These are phyloP conservation scores for Fusarium brachygibbosum DNA, from an alignment of 2,329 filamentous ascomycete species.

Conservation along the genomic window DNA sequence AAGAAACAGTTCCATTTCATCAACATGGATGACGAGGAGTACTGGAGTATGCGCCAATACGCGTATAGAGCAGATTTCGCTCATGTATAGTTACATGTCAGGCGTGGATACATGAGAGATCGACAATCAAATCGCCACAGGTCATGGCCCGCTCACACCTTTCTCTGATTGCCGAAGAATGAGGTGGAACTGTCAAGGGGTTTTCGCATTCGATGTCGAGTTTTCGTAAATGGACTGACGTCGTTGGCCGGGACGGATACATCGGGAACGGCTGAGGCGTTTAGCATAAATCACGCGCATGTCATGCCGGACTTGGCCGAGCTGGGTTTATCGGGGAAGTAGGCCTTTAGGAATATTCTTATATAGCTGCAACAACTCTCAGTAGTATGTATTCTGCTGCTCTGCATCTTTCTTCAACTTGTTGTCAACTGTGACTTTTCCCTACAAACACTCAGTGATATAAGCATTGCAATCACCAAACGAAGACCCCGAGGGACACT, in stretches of 20 bases:
- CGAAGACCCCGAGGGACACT: neutral
- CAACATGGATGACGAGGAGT: neutral
- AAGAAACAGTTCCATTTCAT: neutral
- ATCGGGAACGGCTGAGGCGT: constrained; percentile 14
- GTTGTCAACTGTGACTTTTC: neutral
- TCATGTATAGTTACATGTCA: neutral
- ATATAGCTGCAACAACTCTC: neutral
- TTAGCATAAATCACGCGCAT: constrained; percentile 24
- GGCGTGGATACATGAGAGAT: constrained; percentile 3
- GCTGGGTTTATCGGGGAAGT: neutral
- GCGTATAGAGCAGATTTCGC: neutral
- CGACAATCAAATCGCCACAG: constrained; percentile 10
- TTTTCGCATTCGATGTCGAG: constrained; percentile 25
- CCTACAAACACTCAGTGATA: neutral
- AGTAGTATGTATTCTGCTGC: neutral
- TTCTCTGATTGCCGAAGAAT: constrained; percentile 1
- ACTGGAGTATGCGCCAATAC: neutral
- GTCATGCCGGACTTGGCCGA: constrained; percentile 11
- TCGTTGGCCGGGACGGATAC: constrained; percentile 18
- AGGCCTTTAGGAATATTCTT: neutral
- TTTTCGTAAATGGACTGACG: constrained; percentile 28
- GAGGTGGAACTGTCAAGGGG: constrained; percentile 14
- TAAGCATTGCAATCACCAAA: neutral
- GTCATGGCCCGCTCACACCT: constrained; percentile 11
- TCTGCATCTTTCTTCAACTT: neutral